Evolutionary conservation across 192 early-diverging fungal species (phyloP), one percentile per base, ranked within the genome.

Genomic region (Entomortierella lignicola): DNA sequence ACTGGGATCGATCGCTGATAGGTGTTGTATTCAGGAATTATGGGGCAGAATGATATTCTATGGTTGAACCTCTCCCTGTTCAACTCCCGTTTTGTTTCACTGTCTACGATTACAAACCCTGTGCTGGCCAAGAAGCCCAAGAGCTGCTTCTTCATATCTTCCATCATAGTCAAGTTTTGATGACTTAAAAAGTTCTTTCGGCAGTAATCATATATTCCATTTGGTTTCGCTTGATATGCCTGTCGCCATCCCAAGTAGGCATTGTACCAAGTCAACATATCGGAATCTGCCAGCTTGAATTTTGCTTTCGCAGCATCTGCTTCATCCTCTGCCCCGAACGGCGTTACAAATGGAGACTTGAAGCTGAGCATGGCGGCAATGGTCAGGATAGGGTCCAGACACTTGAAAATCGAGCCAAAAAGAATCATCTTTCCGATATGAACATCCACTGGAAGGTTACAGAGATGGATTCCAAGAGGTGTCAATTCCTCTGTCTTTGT

Each of bases 381-480:
- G 0, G 90, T 90, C 29, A 97, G 55, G 7, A 92, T 86, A 6
- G 92, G 91, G 29, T 96, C 94, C 0, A 94, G 66, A 20, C 89
- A 91, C 30, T 90, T 83, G 73, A 95, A 91, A 23, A 92, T 84
- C 0, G 93, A 87, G 4, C 91, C 95, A 63, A 92, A 87, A n/a
- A 97, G 72, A 13, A 95, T 81, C 84, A 93, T 92, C 72, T 95
- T 95, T 65, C 94, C 93, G 34, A 97, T 82, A 42, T 91, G 85
- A 23, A 94, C 70, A 71, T 97, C 94, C 25, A 88, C 87, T 4
- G 96, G 95, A 27, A 97, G 65, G 43, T 83, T 82, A 15, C 81
- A 97, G 82, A 82, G 56, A 63, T 91, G 82, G 20, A 83, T 84
- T 8, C 96, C 96, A 4, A 97, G 71, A 1, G 90, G 86, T n/a